Percentiles rank a stretch among this genome's conserved stretches.
Conservation (phyloP, 805 yeast species). For the Lipomyces chichibuensis region DNA sequence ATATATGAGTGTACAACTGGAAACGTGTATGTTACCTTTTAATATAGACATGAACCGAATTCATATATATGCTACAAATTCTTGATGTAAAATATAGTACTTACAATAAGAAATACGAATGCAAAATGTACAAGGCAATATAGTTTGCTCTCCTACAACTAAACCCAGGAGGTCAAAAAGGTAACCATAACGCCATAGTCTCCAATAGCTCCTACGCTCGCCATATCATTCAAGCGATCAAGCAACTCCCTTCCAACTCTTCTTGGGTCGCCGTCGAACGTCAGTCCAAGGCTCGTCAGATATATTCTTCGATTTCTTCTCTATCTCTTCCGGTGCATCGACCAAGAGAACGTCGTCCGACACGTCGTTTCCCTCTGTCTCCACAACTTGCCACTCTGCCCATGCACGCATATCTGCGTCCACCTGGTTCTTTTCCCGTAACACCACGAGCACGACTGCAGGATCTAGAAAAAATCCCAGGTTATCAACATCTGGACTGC, state of each 20-base stretch:
- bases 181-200: not conserved
- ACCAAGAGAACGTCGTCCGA: conserved; percentile 16
- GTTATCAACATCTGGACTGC: conserved; percentile 5
- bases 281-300: conserved; percentile 23
- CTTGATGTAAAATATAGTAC: not conserved
- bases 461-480: conserved; percentile 14
- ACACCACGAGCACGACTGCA: conserved; percentile 14
- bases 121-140: not conserved
- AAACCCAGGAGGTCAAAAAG: not conserved
- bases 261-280: conserved; percentile 20
- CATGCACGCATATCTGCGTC: conserved; percentile 25
- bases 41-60: not conserved
- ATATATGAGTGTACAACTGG: not conserved
- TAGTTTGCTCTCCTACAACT: not conserved
- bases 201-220: not conserved
- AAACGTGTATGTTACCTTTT: not conserved
- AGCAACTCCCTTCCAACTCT: not conserved
- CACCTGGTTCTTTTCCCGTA: conserved; percentile 18
- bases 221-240: not conserved
- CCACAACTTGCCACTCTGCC: conserved; percentile 32
- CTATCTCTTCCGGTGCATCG: conserved; percentile 8
- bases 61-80: not conserved
- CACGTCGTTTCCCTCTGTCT: conserved; percentile 19
- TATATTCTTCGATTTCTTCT: not conserved
- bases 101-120: not conserved